Conservation (phyloP, 106 monocot species). For the Dendrobium catenatum region DNA sequence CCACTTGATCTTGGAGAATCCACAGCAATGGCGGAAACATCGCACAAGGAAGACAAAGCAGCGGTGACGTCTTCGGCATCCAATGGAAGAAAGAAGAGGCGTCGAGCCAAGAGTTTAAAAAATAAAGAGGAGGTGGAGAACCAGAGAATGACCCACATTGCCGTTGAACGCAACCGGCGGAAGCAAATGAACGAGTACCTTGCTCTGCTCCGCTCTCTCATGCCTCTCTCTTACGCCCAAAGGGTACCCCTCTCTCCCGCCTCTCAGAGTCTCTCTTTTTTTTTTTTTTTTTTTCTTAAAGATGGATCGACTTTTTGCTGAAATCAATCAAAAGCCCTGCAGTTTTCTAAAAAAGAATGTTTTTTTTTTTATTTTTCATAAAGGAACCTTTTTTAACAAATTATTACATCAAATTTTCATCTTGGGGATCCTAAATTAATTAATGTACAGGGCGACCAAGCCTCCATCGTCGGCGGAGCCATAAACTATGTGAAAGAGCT, state of each 20-base stretch:
- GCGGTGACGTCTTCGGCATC: background rate
- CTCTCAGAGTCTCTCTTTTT: too few species aligned
- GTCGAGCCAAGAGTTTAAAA: constrained; percentile 23
- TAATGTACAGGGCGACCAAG: constrained; percentile 58
- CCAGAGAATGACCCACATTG: constrained; percentile 67
- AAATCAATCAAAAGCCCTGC: too few species aligned
- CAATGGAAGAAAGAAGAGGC: constrained; percentile 23
- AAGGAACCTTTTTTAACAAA: too few species aligned
- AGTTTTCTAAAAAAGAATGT: too few species aligned
- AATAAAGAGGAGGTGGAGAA: constrained; percentile 59
- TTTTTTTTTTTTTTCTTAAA: background rate
- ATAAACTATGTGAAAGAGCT: constrained; percentile 79
- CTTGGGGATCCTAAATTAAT: background rate
- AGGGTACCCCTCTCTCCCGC: constrained; percentile 13
- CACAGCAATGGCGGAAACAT: background rate
- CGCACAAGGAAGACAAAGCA: background rate
- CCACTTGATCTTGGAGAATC: background rate
- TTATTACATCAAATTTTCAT: background rate
- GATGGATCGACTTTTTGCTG: too few species aligned
- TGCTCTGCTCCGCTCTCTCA: constrained; percentile 39
- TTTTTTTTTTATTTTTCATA: too few species aligned
- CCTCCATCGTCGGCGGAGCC: constrained; percentile 67
- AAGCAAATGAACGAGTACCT: constrained; percentile 63
- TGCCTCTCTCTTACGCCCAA: constrained; percentile 56
- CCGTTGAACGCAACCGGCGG: constrained; percentile 55